Conservation (phyloP, 2,329 filamentous ascomycete genomes). For the Pseudocercospora vitis region DNA sequence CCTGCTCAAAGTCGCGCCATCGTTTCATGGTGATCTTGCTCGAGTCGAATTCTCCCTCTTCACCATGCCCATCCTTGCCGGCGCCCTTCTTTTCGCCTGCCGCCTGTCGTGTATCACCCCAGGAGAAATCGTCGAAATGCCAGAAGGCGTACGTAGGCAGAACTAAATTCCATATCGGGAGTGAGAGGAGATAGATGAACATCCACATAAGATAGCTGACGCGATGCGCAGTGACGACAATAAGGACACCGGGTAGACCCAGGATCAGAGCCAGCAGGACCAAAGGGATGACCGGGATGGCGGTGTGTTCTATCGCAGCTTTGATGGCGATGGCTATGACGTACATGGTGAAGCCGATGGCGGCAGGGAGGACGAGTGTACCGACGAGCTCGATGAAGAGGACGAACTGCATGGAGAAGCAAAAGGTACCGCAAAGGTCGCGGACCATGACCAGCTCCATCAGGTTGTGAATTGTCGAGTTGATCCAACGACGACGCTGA, state of each 20-base stretch:
- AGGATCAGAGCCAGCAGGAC: constrained; percentile 86
- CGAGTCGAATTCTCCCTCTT: constrained; percentile 96
- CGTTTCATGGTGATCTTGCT: constrained; percentile 99
- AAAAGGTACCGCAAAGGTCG: constrained; percentile 97
- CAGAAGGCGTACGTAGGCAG: constrained; percentile 93
- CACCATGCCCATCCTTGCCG: constrained; percentile 58
- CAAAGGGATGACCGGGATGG: constrained; percentile 82
- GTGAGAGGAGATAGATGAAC: constrained; percentile 88
- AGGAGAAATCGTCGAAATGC: constrained; percentile 99
- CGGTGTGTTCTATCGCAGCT: constrained; percentile 55
- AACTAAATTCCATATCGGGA: constrained; percentile 97
- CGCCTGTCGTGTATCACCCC: constrained; percentile 97
- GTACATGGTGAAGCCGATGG: constrained; percentile 96
- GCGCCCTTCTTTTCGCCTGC: constrained; percentile 85
- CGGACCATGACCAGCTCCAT: constrained; percentile 96
- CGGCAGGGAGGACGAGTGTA: constrained; percentile 90
- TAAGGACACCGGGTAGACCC: constrained; percentile 86
- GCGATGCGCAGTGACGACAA: constrained; percentile 89
- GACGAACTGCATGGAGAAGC: constrained; percentile 99
- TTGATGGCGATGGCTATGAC: constrained; percentile 86
- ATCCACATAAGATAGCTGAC: constrained; percentile 95
- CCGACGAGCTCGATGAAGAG: constrained; percentile 93
- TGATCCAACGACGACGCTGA: constrained; percentile 97
- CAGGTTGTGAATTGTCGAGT: constrained; percentile 96
- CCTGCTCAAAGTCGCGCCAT: constrained; percentile 93